Evolutionary conservation across 257 asterid species (phyloP).

Genomic region (Eustoma russellianum): DNA sequence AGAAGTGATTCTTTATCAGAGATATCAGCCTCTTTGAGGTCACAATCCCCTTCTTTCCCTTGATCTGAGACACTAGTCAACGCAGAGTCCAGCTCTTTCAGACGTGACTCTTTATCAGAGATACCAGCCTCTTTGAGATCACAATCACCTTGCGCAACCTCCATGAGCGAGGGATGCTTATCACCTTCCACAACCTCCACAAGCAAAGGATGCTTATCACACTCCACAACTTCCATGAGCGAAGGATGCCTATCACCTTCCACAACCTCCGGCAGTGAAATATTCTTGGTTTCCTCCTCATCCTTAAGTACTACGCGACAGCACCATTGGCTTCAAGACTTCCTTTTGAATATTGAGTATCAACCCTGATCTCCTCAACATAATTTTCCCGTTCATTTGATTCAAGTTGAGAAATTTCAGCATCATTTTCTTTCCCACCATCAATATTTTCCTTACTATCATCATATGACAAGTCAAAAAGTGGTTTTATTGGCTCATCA

Average conservation of each 20-base stretch:
- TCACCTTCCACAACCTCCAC: conserved; percentile 13
- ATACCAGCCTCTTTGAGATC: conserved; percentile 16
- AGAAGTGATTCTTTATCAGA: conserved; percentile 36
- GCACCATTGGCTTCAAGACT: conserved; percentile 8
- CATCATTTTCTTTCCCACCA: conserved; percentile 19
- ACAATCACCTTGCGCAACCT: too few species aligned
- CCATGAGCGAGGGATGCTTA: too few species aligned
- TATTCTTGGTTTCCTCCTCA: neutral
- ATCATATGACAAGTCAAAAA: conserved; percentile 17
- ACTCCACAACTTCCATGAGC: conserved; percentile 11
- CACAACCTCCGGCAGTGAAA: too few species aligned
- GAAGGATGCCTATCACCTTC: neutral
- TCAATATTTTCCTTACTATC: conserved; percentile 29
- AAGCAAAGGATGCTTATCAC: neutral
- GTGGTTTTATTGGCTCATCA: conserved; percentile 20
- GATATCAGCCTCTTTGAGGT: too few species aligned
- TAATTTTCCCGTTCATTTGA: conserved; percentile 19
- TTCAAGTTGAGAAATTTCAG: neutral
- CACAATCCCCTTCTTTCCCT: conserved; percentile 26
- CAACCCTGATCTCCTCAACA: conserved; percentile 10
- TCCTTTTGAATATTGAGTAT: conserved; percentile 1
- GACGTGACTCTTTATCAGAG: conserved; percentile 31
- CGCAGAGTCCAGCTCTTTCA: conserved; percentile 63
- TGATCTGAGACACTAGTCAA: conserved; percentile 38
- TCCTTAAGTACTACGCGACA: conserved; percentile 9